Base-by-base conservation (phyloP, 495 filamentous ascomycete species). In the Penicillium riverlandense region DNA sequence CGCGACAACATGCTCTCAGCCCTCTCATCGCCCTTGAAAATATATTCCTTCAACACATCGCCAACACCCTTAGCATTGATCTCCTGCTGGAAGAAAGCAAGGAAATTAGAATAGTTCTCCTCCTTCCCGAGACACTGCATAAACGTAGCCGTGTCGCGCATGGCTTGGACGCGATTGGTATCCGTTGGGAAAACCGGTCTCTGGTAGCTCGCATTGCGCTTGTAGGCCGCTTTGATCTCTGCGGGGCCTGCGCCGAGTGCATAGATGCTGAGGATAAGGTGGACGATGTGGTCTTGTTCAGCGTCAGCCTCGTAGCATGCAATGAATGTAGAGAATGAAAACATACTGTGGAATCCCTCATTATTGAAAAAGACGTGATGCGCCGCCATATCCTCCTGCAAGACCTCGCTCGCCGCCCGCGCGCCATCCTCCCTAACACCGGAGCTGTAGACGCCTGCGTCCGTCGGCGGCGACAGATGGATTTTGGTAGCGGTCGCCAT, bases 351-450 rank as follows among this genome's bases (percentile, higher is more conserved):
- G 50, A 83, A 90, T 0, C 81, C 80, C 1, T 58, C 47, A 1
- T 75, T 16, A 47, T 87, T 87, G 69, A 86, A 92, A 63, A 82
- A 95, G 27, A 88, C 80, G 57, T 95, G 86, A 56, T 90, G 74
- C 27, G 73, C 75, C 42, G 83, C 77, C 54, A 89, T 73, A 52
- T 94, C 86, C 37, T 85, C 66, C 53, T 91, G 83, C 38, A 95
- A 62, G 1, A 90, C 61, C 48, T 84, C 70, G 13, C 79, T 82
- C 1, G 71, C 73, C 32, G 63, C 76, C 35, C 71, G 65, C 3
- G 88, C 84, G 0, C 77, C 68, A 31, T 81, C 80, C 8, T 73
- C 62, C 13, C 65, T 78, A 30, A 82, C 70, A 1, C 66, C 55
- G 11, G 71, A 53, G 38, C 66, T 66, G 54, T 76, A 84, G 15